phyloP scores from a whole-genome alignment of 208 protist genomes.

The Kentomonas sorsogonicus region DNA sequence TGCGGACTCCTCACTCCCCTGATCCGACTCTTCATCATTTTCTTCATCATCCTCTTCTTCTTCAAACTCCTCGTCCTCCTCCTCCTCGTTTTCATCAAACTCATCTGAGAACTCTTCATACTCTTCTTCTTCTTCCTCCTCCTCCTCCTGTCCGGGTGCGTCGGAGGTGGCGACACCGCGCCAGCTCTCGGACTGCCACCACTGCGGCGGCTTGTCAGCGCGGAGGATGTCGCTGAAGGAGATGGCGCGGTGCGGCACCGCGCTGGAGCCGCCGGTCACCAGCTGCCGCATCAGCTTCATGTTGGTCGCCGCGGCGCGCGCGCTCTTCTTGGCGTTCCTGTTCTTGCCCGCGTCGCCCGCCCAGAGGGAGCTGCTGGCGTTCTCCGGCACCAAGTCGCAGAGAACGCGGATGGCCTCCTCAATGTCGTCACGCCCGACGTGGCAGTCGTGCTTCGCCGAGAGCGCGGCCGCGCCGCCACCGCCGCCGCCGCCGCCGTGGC shows the following conservation, averaged over 20 bases:
- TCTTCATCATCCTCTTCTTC: constrained; percentile 5
- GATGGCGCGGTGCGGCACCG: no score
- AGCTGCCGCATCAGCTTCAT: not conserved
- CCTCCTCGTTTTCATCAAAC: not conserved
- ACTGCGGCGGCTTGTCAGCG: not conserved
- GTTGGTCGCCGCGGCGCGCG: no score
- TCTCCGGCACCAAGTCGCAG: no score
- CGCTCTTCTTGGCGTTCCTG: no score
- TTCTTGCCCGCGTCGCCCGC: no score
- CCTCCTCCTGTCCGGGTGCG: not conserved
- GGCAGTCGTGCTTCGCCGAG: no score
- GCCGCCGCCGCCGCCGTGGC: no score
- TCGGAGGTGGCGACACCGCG: not conserved
- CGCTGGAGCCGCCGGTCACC: not conserved
- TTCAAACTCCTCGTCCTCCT: constrained; percentile 2
- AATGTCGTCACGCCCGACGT: no score
- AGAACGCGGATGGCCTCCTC: no score
- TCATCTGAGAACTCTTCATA: not conserved
- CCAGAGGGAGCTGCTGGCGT: no score
- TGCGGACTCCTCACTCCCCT: not conserved
- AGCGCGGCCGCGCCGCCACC: no score
- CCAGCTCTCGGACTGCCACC: not conserved
- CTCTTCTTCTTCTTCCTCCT: not conserved
- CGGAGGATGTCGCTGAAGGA: not conserved
- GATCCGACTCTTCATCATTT: not conserved